Evolutionary conservation across 169 alveolate genomes (phyloP), one percentile per base, ranked within the genome.

Genomic region (Plasmodium relictum): DNA sequence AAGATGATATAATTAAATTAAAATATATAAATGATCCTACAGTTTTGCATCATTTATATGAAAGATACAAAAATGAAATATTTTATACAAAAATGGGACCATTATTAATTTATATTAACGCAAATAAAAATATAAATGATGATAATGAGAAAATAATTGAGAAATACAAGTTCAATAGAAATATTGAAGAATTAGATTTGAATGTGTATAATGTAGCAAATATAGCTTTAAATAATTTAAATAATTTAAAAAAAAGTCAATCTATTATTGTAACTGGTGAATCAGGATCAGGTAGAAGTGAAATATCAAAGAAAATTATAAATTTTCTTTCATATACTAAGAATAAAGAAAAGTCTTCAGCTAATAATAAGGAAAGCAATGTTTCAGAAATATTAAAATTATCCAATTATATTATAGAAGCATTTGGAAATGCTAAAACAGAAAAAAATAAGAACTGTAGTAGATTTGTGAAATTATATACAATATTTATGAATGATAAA

Each of bases 261-360:
- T 93, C 97, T 37, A 95, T 97, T 20, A 96, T 97, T 42, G 96
- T 97, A 50, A 95, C 98, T 3, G 99, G 99, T 4, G 99, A 97
- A 92, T 93, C 97, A 72, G 99, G 99, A 9, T 97, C 98, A 9
- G 99, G 99, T 6, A 97, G 97, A 91, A 96, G 98, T 18, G 98
- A 96, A 94, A 96, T 98, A 72, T 95, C 98, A 3, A 97, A 97
- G 88, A 94, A 94, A 16, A 95, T 96, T n/a, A 73, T 96, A 73
- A 90, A 96, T 31, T 97, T 95, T 87, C 88, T 97, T 48, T 97
- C 98, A n/a, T 62, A 76, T 44, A 65, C 41, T 26, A 18, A 42
- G 48, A 26, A 8, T 9, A 0, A 4, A 24, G 45, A 61, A 61
- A 56, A 16, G 41, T 16, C 6, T 54, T 16, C 39, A 16, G 18